These are phyloP conservation scores for Cicer cuneatum DNA, from an alignment of 306 rosid species.

Conservation along the genomic window DNA sequence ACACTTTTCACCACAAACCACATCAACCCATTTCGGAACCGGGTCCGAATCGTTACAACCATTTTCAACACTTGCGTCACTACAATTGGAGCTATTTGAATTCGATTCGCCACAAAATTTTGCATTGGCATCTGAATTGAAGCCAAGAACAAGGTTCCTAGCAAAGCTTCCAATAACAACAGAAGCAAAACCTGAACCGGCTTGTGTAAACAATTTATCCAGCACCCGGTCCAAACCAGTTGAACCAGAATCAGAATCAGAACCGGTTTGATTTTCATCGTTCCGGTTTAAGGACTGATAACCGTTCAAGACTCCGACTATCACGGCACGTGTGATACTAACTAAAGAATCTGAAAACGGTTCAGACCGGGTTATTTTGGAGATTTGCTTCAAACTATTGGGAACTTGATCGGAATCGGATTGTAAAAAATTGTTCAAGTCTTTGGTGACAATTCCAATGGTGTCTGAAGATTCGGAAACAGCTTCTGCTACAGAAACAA, in stretches of 20 bases:
- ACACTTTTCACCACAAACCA: constrained; percentile 56
- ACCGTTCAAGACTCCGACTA: constrained; percentile 62
- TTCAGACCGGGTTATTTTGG: constrained; percentile 66
- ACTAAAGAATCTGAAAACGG: constrained; percentile 65
- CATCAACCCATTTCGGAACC: constrained; percentile 58
- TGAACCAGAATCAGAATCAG: constrained; percentile 45
- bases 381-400: constrained; percentile 69
- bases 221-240: constrained; percentile 53
- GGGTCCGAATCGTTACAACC: constrained; percentile 2
- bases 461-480: constrained; percentile 72
- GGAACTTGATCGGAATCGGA: constrained; percentile 77
- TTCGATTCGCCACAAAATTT: constrained; percentile 47
- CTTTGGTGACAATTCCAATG: constrained; percentile 63
- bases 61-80: too few relatives aligned
- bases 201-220: constrained; percentile 60
- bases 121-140: constrained; percentile 44
- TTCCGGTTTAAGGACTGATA: constrained; percentile 42
- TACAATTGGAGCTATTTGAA: constrained; percentile 30
- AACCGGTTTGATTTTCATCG: constrained; percentile 26
- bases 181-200: constrained; percentile 83
- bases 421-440: constrained; percentile 70
- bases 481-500: constrained; percentile 69
- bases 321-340: constrained; percentile 60
- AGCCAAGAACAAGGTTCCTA: constrained; percentile 66
- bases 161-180: constrained; percentile 86